Base-by-base conservation (phyloP, 2,329 filamentous ascomycete species). In the Apiospora phragmitis region DNA sequence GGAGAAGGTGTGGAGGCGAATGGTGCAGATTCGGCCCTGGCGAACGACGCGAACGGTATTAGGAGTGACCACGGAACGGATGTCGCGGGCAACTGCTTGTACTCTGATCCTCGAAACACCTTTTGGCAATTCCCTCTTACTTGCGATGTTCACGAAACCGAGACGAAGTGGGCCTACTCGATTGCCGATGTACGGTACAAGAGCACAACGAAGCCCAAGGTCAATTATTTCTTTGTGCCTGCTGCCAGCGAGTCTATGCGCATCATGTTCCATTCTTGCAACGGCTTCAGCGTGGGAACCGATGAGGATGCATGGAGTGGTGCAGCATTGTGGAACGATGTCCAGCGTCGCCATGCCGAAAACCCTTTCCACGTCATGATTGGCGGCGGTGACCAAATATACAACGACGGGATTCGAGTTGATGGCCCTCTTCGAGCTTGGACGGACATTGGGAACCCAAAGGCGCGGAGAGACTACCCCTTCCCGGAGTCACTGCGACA, bases 211-310 rank as follows among this genome's bases (percentile, higher is more conserved):
- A 89, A 90, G 79, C 85, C 86, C 8, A 84, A 83, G 71, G 82
- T 80, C 84, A 97, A 87, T 83, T 89, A 75, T 67, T 99, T 99
- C 82, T 97, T 92, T 86, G 90, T 98, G 5, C 95, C 96, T 16
- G 94, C 93, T 16, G 86, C 87, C 71, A 89, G 90, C 62, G 92
- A 98, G 81, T 93, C 93, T 5, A 98, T 99, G 95, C 94, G 97
- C 79, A 93, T 98, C 79, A 97, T 98, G 94, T 99, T 98, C 82
- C 93, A 98, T 84, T 97, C 94, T 70, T 98, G 96, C 84, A 99
- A 99, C 81, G 97, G 67, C 16, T 98, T 98, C 84, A 94, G 92
- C 74, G 87, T 95, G 55, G 92, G 92, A 68, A 94, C 78, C n/a
- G 67, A 68, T n/a, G 90, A 96, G 72, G 90, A 93, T 67, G 91